Base-by-base conservation (phyloP, 176 grass and related monocot species). In the Panicum miliaceum region DNA sequence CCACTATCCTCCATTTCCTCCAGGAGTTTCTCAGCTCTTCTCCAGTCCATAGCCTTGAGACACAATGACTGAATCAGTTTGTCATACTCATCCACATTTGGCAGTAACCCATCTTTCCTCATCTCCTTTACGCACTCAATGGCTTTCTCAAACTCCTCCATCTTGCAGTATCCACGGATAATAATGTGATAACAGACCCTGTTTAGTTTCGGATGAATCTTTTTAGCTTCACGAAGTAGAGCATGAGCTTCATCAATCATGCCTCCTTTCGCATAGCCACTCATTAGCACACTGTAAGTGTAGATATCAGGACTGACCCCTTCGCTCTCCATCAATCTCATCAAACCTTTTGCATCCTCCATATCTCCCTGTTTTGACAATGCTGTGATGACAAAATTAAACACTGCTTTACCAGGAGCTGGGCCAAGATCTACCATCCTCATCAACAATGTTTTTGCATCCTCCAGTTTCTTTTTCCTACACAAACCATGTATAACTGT, bases 161-260 rank as follows among this genome's bases (percentile, higher is more conserved):
- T 92, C 83, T 99, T 94, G 90, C 91, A 96, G 86, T 96, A 99
- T 69, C 97, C 97, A 74, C 97, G 93, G 61, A 96, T 96, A 36
- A 99, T 80, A 72, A 88, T 91, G 53, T 96, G 97, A 84, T 99
- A 91, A 42, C 65, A 77, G 81, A 99, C 78, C 65, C 84, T 85
- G 81, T 42, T 90, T 56, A 94, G 65, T 60, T 96, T 99, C 12
- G 78, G 69, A 82, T 94, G 91, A 20, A 70, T 88, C 51, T 89
- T 91, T 65, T 94, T 96, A 52, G 89, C 93, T 83, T 92, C 88
- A 41, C 45, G 45, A 78, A 96, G 90, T 36, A 96, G 73, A 57
- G 82, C 84, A 92, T 92, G 90, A 10, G 91, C 97, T 86, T 99
- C 93, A 86, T 84, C 83, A 73, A 99, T 76, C 90, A 96, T 92